Evolutionary conservation across 306 rosid genomes (phyloP).

Genomic region (Citrullus amarus): DNA sequence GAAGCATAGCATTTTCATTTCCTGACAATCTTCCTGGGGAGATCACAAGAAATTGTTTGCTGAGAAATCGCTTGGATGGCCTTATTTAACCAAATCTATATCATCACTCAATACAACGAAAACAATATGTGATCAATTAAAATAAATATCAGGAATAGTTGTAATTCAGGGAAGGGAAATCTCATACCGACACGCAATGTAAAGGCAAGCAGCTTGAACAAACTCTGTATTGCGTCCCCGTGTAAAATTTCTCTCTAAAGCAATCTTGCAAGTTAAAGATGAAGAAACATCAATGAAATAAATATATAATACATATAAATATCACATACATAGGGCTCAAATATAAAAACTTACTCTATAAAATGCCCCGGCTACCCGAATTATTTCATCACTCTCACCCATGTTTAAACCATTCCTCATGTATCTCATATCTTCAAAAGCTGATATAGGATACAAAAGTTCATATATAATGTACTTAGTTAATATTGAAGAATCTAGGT

Average conservation of each 20-base stretch:
- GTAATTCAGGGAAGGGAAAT: slow-evolving; percentile 1
- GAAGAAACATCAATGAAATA: slow-evolving; percentile 8
- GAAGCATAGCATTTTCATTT: neutral
- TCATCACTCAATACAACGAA: neutral
- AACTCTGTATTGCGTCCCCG: slow-evolving; percentile 60
- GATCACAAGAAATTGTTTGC: neutral
- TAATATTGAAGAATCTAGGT: neutral
- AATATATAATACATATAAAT: neutral
- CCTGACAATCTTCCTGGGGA: neutral
- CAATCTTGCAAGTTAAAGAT: slow-evolving; percentile 36
- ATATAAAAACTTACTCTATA: slow-evolving; percentile 28
- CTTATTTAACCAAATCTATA: neutral
- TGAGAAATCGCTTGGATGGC: neutral
- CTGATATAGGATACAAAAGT: slow-evolving; percentile 20
- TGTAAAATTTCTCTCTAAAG: slow-evolving; percentile 58
- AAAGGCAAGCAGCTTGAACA: slow-evolving; percentile 74
- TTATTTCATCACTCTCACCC: slow-evolving; percentile 24
- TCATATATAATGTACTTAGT: neutral
- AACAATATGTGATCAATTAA: neutral
- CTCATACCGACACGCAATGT: slow-evolving; percentile 69
- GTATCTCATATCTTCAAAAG: slow-evolving; percentile 24
- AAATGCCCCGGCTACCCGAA: slow-evolving; percentile 29
- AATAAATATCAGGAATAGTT: neutral
- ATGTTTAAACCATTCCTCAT: slow-evolving; percentile 34
- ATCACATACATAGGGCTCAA: neutral